Base-by-base conservation (phyloP, 805 yeast species). In the Cyberlindnera maritima region DNA sequence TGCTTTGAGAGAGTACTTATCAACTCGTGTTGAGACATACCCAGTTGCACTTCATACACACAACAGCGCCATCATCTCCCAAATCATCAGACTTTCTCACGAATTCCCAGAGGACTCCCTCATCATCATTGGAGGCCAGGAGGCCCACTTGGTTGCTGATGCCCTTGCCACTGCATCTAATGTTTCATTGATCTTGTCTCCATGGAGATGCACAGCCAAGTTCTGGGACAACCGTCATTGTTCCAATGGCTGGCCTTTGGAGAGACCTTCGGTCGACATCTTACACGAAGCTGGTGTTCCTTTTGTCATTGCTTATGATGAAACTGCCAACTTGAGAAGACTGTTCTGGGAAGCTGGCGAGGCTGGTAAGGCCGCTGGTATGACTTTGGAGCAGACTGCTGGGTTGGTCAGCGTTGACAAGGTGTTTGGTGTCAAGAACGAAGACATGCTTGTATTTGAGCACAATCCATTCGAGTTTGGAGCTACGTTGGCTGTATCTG, bases 151-250 rank as follows among this genome's bases (percentile, higher is more conserved):
- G 23, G 17, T 44, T 15, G 47, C 47, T 2, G 31, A 34, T 12
- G 47, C 39, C 11, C 40, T 44, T 3, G 43, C 47, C 11, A 15
- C 10, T 3, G 35, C 36, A 6, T 14, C 39, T 15, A 33, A 39
- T 14, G 28, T 44, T 21, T 17, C 43, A 12, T 39, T 44, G 29
- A 21, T 44, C 5, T 33, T 44, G 8, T 39, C 47, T 6, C 47
- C 47, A 5, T 44, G 47, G 47, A 25, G 43, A 13, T 44, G 47
- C 20, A 44, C 47, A 9, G 47, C 47, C 15, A 44, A 44, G 38
- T 44, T 39, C 38, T 44, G 47, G 47, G 47, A 39, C 9, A 44
- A 44, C 25, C 39, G 47, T 38, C 43, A 39, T 17, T 44, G 47
- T 29, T 44, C 47, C 13, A 34, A 28, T 20, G 43, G 40, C 34